Evolutionary conservation across 2,329 filamentous ascomycete species (phyloP), one percentile per base, ranked within the genome.

Genomic region (Chlorencoelia australis): DNA sequence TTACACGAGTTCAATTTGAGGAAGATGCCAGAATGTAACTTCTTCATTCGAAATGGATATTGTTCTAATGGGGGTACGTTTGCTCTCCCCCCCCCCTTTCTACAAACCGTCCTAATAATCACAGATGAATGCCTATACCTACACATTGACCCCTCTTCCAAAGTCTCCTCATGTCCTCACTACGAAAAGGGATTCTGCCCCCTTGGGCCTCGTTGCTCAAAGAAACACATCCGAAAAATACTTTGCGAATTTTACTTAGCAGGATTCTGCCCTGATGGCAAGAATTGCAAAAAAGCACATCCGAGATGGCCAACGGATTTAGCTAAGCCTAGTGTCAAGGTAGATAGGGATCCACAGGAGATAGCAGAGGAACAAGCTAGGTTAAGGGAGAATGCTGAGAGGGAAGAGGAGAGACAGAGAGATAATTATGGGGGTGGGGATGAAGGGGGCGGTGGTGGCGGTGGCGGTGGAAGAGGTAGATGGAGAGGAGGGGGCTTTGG

Each of bases 1-100:
- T 69, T 96, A 32, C 91, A 98, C 69, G 91, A 96, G 64, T 98
- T 95, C 68, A 96, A 98, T 64, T 73, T 98, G 50, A 79, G 91
- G 46, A 88, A 91, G 61, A 96, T 96, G 86, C 88, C 91, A 45
- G 91, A 96, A 65, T 98, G 91, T 65, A 94, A 94, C 56, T 94
- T 94, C 62, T 96, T 89, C 63, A 79, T 87, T 40, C 75, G 87
- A 43, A 94, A 91, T 56, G 86, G 86, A 38, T 95, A 93, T 59
- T 98, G 91, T 64, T 85, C 83, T 45, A 94, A 95, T 63, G 91
- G 89, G 48, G 54, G 54, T 54, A 51, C 22, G 48, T 44, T 20
- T 27, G 8, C 5, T 9, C 8, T 8, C 10, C 17, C 7, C n/a
- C 10, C 19, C 33, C 20, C 17, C 17, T 11, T 36, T n/a, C 7